These are phyloP conservation scores for Blastosporella zonata DNA, from an alignment of 1,284 basidiomycete genomes.

Conservation along the genomic window DNA sequence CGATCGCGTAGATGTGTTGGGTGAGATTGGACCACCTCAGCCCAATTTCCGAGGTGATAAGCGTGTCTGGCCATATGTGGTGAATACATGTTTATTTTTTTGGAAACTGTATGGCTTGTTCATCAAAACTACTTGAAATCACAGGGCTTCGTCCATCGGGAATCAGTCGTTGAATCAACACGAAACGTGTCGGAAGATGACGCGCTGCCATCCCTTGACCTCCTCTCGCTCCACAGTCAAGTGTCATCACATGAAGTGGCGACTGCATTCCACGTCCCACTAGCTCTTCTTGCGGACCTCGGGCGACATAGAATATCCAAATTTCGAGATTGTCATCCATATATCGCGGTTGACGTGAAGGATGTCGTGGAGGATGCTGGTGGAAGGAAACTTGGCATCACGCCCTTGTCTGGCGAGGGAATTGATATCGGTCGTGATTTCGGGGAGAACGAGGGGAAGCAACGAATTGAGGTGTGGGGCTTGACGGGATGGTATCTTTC, in stretches of 20 bases:
- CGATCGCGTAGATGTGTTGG: conserved; percentile 60
- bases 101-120: neutral
- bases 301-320: conserved; percentile 46
- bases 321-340: conserved; percentile 59
- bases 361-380: conserved; percentile 45
- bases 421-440: conserved; percentile 23
- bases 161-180: conserved; percentile 10
- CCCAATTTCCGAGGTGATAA: conserved; percentile 55
- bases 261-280: conserved; percentile 66
- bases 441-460: conserved; percentile 41
- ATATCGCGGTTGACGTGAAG: conserved; percentile 67
- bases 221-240: conserved; percentile 42
- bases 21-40: conserved; percentile 61
- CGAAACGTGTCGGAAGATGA: conserved; percentile 30
- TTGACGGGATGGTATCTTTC: conserved; percentile 80
- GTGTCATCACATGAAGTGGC: conserved; percentile 66
- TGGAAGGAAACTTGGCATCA: conserved; percentile 24
- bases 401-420: conserved; percentile 23
- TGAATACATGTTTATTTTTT: conserved; percentile 35
- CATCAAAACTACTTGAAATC: conserved; percentile 13
- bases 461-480: conserved; percentile 71
- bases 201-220: conserved; percentile 58
- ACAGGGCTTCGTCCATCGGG: conserved; percentile 62
- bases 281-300: conserved; percentile 46
- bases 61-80: conserved; percentile 73